A percentile compares a stretch with the other conserved stretches of the same genome.
Evolutionary conservation across 1,139 yeast species (phyloP).

Genomic region (Magnusiomyces clavatus): DNA sequence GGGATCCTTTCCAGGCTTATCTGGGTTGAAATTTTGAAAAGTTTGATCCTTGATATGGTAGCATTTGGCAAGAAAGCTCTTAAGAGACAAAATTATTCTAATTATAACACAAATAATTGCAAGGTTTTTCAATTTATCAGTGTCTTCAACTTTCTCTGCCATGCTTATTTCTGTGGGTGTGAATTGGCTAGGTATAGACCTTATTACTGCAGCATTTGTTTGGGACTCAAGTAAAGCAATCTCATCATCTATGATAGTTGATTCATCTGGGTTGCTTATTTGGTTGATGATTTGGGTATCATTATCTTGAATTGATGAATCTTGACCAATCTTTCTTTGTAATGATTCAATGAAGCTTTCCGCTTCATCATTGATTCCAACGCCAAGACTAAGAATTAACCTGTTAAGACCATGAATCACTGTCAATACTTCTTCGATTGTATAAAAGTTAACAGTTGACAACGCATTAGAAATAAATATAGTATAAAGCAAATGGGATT

Average conservation of each 20-base stretch:
- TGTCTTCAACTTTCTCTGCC: neutral
- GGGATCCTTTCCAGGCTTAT: slow-evolving; percentile 15
- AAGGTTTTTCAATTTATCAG: slow-evolving; percentile 3
- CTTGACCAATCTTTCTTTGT: neutral
- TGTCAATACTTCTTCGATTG: slow-evolving; percentile 38
- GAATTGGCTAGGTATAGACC: too few relatives aligned
- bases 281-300: too few relatives aligned
- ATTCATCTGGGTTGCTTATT: too few relatives aligned
- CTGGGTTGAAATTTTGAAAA: slow-evolving; percentile 14
- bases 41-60: slow-evolving; percentile 16
- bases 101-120: slow-evolving; percentile 10
- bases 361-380: slow-evolving; percentile 30
- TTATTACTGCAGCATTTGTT: too few relatives aligned
- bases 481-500: slow-evolving; percentile 27
- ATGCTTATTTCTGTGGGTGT: too few relatives aligned
- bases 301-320: too few relatives aligned
- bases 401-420: slow-evolving; percentile 27
- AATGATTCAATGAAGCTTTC: slow-evolving; percentile 9
- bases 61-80: slow-evolving; percentile 14
- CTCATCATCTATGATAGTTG: too few relatives aligned
- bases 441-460: slow-evolving; percentile 33
- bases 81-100: slow-evolving; percentile 13
- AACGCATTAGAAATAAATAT: slow-evolving; percentile 38
- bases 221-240: too few relatives aligned
- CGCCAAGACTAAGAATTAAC: slow-evolving; percentile 32